Conservation (phyloP, 495 filamentous ascomycete species). For the Penicillium antarcticum region DNA sequence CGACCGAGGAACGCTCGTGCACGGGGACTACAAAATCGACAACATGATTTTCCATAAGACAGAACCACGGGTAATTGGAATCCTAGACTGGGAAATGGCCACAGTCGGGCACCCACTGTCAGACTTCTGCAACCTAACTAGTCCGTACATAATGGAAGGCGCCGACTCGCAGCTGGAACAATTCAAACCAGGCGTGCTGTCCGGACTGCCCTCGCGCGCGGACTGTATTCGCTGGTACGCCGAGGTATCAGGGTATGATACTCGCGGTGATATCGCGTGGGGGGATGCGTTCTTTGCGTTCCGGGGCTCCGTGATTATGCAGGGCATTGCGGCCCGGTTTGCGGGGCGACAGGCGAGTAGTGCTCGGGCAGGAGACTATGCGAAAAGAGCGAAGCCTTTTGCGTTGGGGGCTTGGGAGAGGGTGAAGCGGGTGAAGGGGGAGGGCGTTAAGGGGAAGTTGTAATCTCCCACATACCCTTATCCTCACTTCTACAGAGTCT, state of each 20-base stretch:
- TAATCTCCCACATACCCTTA: conserved; percentile 18
- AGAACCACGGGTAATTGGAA: conserved; percentile 84
- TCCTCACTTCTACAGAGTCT: too few relatives aligned
- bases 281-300: conserved; percentile 68
- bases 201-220: conserved; percentile 70
- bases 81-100: conserved; percentile 97
- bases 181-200: conserved; percentile 60
- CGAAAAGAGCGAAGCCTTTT: conserved; percentile 55
- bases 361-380: conserved; percentile 72
- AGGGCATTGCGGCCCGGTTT: conserved; percentile 86
- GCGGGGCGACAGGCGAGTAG: conserved; percentile 89
- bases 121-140: conserved; percentile 77
- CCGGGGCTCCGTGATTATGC: conserved; percentile 75
- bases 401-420: conserved; percentile 74
- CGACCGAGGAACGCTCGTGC: conserved; percentile 76
- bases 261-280: conserved; percentile 51
- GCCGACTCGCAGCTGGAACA: conserved; percentile 31
- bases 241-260: conserved; percentile 67
- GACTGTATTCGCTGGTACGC: conserved; percentile 76
- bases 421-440: conserved; percentile 46
- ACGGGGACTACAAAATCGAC: conserved; percentile 98
- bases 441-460: conserved; percentile 45
- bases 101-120: conserved; percentile 92
- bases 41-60: conserved; percentile 92
- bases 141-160: conserved; percentile 59